phyloP scores from a whole-genome alignment of 345 rosid species.

The Moricandia moricandioides region DNA sequence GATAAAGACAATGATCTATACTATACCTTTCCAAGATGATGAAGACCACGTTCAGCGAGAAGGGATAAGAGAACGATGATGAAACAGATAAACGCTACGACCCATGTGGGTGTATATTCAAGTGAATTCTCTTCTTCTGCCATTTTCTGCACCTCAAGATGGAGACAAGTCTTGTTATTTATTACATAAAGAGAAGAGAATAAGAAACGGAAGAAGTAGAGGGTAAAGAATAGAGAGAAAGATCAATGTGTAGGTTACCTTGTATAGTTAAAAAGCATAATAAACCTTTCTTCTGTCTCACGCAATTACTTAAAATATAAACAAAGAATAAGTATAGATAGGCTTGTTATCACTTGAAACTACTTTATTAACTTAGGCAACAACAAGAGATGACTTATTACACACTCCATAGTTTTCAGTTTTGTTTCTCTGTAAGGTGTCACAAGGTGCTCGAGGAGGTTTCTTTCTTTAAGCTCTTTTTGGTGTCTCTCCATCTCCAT shows the following conservation, averaged over 20 bases:
- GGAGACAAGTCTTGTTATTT: slow-evolving; percentile 24
- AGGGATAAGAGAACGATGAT: slow-evolving; percentile 64
- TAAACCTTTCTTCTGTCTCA: slow-evolving; percentile 16
- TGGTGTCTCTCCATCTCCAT: too few relatives aligned
- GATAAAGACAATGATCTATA: background rate
- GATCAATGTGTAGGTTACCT: slow-evolving; percentile 17
- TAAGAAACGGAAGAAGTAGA: slow-evolving; percentile 12
- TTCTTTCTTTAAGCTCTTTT: too few relatives aligned
- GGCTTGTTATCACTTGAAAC: background rate
- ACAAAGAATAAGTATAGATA: background rate
- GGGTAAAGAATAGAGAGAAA: slow-evolving; percentile 33
- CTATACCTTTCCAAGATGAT: slow-evolving; percentile 69
- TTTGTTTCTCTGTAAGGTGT: slow-evolving; percentile 48
- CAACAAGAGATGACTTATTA: slow-evolving; percentile 17
- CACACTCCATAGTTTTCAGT: background rate
- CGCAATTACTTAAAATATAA: slow-evolving; percentile 7
- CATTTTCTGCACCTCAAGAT: slow-evolving; percentile 34
- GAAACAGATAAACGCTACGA: slow-evolving; percentile 70
- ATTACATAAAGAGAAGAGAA: slow-evolving; percentile 26
- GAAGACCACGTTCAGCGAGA: slow-evolving; percentile 69
- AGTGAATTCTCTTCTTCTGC: slow-evolving; percentile 35
- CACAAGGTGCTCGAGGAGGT: slow-evolving; percentile 98
- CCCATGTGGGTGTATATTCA: slow-evolving; percentile 82
- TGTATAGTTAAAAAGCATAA: background rate
- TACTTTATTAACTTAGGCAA: slow-evolving; percentile 1